Evolutionary conservation across 768 basidiomycete genomes (phyloP), one percentile per base, ranked within the genome.

Genomic region (Termitomyces eurrhizus): DNA sequence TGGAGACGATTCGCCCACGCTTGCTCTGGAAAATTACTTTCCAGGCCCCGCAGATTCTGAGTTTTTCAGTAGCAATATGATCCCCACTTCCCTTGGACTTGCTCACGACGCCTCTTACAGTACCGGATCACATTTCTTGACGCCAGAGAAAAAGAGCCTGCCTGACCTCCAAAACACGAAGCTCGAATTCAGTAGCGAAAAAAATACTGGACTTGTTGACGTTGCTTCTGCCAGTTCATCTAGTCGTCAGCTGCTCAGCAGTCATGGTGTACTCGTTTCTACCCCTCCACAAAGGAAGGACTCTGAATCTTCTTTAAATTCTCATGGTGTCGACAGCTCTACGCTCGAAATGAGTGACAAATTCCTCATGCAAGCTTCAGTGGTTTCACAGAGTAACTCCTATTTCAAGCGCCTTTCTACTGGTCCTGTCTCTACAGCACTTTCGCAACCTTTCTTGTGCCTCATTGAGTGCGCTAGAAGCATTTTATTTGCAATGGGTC

Each of bases 381-480:
- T 90, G 73, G 86, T 93, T 45, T 81, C 84, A 4, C 92, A 95
- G 68, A 85, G 92, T 26, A 90, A 93, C 67, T 91, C 93, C 1
- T 98, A 99, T 74, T 99, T 99, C 75, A 88, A 89, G 41, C 87
- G 95, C n/a, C 78, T 96, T 26, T 94, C 93, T 2, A 86, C 88
- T 36, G 75, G 93, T 5, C 89, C 90, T 1, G 74, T 85, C 36
- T 80, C 86, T 21, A 84, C 82, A 65, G 79, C 86, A 21, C 82
- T 97, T 9, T 92, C 95, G 0, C 75, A 80, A 16, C 75, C 89
- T 14, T 77, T 98, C 8, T 74, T 86, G 24, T 79, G 78, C 44
- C 78, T 96, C 46, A 81, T 94, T 48, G 94, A 98, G 67, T 88
- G 90, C n/a, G 88, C 93, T 50, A 88, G 97, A 32, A 94, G 92